Evolutionary conservation across 768 basidiomycete genomes (phyloP), one percentile per base, ranked within the genome.

Genomic region (Sporobolomyces phaffii): DNA sequence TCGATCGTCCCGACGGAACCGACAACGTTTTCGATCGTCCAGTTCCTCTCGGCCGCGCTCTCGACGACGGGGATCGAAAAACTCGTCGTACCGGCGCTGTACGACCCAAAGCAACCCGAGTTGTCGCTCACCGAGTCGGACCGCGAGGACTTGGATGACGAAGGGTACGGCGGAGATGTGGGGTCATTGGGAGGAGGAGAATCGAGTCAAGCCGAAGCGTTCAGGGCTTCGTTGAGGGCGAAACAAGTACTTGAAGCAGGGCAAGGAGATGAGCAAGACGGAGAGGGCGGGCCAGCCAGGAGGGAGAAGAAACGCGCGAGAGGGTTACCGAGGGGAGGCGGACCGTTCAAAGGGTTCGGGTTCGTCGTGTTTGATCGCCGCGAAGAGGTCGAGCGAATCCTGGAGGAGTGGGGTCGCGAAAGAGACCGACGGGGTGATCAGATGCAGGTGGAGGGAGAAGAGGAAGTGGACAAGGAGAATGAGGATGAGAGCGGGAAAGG

Each of bases 291-390:
- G 24, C 50, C 22, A 29, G 18, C 18, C 34, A 41, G 17, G 26
- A 29, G 20, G 5, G 38, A 28, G 17, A 40, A 18, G 33, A 43
- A n/a, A 40, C n/a, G 28, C 5, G 22, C 53, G 53, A 33, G 50
- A 22, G 29, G 48, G 8, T 33, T 74, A 22, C 73, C 73, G n/a
- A 57, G n/a, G 26, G 53, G 72, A 34, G 73, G 72, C 1, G 73
- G 73, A 20, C 64, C 66, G 54, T 74, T 71, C 67, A 73, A 72
- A 50, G 73, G 72, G 1, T 73, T 71, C 36, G 66, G 61, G 20
- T 73, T 73, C 45, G 58, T 69, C 1, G 50, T 74, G 3, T 2
- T 73, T 1, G 22, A 29, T 10, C 31, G 40, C 24, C 28, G 31
- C n/a, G 64, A 64, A n/a, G 72, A 65, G 5, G 69, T 57, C 3